Evolutionary conservation across 768 basidiomycete genomes (phyloP).

Genomic region (Kondoa malvinella): DNA sequence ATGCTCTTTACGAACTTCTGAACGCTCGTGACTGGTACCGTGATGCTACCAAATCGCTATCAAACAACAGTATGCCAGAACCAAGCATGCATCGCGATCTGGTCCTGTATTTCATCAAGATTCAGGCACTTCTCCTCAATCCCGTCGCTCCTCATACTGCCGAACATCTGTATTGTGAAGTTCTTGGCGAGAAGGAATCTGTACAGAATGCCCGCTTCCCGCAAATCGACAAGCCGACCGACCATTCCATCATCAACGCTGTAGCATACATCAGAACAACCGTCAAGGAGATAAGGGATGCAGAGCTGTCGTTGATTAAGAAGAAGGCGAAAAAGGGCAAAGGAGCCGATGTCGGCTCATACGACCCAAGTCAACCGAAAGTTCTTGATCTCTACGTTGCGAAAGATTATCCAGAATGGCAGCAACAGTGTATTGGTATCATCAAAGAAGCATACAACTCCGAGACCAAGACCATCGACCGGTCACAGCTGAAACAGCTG

Average conservation of each 20-base stretch:
- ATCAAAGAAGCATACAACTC: slow-evolving; percentile 18
- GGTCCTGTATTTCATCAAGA: slow-evolving; percentile 65
- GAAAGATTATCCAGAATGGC: slow-evolving; percentile 82
- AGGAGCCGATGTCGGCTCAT: slow-evolving; percentile 42
- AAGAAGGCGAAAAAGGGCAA: slow-evolving; percentile 43
- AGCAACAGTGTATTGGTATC: slow-evolving; percentile 59
- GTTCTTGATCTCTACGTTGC: slow-evolving; percentile 79
- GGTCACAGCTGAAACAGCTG: slow-evolving; percentile 53
- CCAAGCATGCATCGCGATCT: slow-evolving; percentile 83
- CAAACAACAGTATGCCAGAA: slow-evolving; percentile 33
- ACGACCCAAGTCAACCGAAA: slow-evolving; percentile 63
- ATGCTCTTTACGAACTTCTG: slow-evolving; percentile 89
- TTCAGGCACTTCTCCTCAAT: slow-evolving; percentile 57
- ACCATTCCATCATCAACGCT: slow-evolving; percentile 52
- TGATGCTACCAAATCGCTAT: slow-evolving; percentile 50
- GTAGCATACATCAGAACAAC: slow-evolving; percentile 72
- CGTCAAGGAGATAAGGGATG: slow-evolving; percentile 80
- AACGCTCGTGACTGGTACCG: slow-evolving; percentile 88
- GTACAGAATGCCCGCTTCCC: slow-evolving; percentile 78
- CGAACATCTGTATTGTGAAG: slow-evolving; percentile 67
- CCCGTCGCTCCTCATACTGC: slow-evolving; percentile 89
- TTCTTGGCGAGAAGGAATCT: slow-evolving; percentile 56
- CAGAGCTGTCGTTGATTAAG: slow-evolving; percentile 64
- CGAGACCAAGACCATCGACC: slow-evolving; percentile 52
- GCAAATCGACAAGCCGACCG: slow-evolving; percentile 43